These are phyloP conservation scores for Pyrus betulifolia DNA, from an alignment of 306 rosid species.

Conservation along the genomic window DNA sequence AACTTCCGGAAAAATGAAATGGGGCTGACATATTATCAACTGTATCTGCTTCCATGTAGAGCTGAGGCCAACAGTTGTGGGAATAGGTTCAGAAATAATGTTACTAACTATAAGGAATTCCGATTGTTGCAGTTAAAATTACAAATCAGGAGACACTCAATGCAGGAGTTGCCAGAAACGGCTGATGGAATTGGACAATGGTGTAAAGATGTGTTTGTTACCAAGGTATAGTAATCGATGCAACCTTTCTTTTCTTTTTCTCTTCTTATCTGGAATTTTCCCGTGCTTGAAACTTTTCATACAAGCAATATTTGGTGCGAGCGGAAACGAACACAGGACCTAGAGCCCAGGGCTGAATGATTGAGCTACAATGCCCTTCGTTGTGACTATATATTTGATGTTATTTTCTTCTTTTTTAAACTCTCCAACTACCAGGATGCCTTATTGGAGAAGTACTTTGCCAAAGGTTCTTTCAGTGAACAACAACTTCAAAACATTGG, in stretches of 20 bases:
- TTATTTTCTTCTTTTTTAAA: neutral
- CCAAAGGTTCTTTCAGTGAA: constrained; percentile 53
- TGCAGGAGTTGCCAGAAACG: constrained; percentile 74
- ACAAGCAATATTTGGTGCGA: neutral
- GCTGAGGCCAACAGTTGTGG: neutral
- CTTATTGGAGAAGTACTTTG: constrained; percentile 50
- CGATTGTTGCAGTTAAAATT: constrained; percentile 47
- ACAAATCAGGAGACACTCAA: constrained; percentile 57
- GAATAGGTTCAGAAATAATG: neutral
- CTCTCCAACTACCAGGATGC: constrained; percentile 51
- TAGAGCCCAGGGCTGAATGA: neutral
- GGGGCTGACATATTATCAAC: neutral
- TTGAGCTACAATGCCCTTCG: neutral
- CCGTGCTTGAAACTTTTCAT: neutral
- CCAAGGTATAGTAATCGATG: constrained; percentile 42
- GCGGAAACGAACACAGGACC: neutral
- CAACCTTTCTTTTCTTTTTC: neutral
- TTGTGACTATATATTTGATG: neutral
- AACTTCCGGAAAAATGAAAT: neutral
- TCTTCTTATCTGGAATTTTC: neutral
- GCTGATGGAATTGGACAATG: constrained; percentile 68
- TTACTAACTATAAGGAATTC: neutral
- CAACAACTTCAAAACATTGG: constrained; percentile 32
- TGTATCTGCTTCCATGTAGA: neutral
- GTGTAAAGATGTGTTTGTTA: constrained; percentile 69